A percentile compares a stretch with the other conserved stretches of the same genome.
These are phyloP conservation scores for Ophiostoma angusticollis DNA, from an alignment of 2,329 filamentous ascomycete species.

Conservation along the genomic window DNA sequence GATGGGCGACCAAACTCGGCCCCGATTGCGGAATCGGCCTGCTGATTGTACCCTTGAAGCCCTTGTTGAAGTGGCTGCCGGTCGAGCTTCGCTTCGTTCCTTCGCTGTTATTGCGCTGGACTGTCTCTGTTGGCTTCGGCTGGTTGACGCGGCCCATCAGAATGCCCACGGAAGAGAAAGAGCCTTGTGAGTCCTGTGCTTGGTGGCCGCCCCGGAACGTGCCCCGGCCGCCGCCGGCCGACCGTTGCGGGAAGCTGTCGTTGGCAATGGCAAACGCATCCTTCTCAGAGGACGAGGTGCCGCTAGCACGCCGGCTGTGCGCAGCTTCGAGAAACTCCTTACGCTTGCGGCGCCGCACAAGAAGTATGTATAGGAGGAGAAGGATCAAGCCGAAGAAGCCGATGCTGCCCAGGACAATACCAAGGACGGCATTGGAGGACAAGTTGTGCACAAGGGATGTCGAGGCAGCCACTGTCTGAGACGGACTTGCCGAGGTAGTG, in stretches of 20 bases:
- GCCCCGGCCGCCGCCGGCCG: conserved; percentile 19
- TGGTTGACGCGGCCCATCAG: conserved; percentile 49
- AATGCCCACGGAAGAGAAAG: conserved; percentile 52
- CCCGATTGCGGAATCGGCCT: conserved; percentile 48
- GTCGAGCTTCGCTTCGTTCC: conserved; percentile 38
- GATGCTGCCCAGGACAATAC: conserved; percentile 4
- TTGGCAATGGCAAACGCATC: conserved; percentile 35
- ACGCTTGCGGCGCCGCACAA: conserved; percentile 44
- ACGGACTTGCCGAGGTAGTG: conserved; percentile 17
- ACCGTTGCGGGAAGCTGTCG: conserved; percentile 25
- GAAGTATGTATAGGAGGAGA: conserved; percentile 56
- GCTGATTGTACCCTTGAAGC: conserved; percentile 50
- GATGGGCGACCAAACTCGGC: too few relatives aligned
- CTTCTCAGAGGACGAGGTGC: conserved; percentile 43
- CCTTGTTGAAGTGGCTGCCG: conserved; percentile 46
- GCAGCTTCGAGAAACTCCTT: conserved; percentile 36
- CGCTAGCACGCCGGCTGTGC: conserved; percentile 30
- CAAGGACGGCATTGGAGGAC: conserved; percentile 46
- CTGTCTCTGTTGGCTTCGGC: conserved; percentile 25
- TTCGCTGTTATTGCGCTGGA: conserved; percentile 32
- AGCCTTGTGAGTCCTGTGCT: conserved; percentile 39
- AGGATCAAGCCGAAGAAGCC: conserved; percentile 50
- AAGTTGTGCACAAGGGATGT: conserved; percentile 20
- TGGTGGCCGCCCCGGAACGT: conserved; percentile 40
- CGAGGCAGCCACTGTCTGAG: conserved; percentile 10